These are phyloP conservation scores for Otatea glauca DNA, from an alignment of 176 grass and related monocot species.

Conservation along the genomic window DNA sequence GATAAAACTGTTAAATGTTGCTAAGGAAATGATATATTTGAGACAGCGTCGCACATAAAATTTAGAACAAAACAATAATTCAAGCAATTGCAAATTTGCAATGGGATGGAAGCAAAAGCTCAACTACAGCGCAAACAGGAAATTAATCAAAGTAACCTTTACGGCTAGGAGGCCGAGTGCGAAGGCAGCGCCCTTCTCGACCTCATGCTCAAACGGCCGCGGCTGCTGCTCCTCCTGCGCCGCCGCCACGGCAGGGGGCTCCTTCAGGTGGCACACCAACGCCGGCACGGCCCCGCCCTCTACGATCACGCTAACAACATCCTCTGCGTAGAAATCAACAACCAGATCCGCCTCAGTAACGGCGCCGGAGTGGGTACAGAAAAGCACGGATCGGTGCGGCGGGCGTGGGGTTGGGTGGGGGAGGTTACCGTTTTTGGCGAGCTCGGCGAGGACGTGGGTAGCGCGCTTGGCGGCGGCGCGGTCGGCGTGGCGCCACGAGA, in stretches of 20 bases:
- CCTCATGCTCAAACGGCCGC: conserved; percentile 85
- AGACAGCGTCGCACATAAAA: background rate
- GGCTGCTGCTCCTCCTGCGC: conserved; percentile 57
- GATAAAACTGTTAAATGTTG: background rate
- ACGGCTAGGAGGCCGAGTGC: conserved; percentile 96
- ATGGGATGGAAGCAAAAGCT: conserved; percentile 29
- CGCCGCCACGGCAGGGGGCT: conserved; percentile 48
- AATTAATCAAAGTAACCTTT: conserved; percentile 59
- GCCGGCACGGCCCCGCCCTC: conserved; percentile 87
- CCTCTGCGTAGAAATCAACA: conserved; percentile 58
- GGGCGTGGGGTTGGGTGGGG: conserved; percentile 5
- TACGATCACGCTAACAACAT: conserved; percentile 92
- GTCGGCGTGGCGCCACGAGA: conserved; percentile 82
- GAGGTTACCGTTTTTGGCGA: conserved; percentile 83
- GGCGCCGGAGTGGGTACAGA: background rate
- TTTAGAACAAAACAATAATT: background rate
- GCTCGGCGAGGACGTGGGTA: conserved; percentile 83
- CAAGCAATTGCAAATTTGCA: conserved; percentile 37
- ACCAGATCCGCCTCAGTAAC: conserved; percentile 58
- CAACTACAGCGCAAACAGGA: background rate
- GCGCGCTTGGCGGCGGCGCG: conserved; percentile 82
- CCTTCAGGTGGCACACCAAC: conserved; percentile 78
- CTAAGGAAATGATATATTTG: background rate
- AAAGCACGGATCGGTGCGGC: conserved; percentile 31
- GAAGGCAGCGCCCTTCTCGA: conserved; percentile 96